A percentile compares a stretch with the other conserved stretches of the same genome.
Conservation (phyloP, 176 grass and related monocot species). For the Cenchrus fungigraminus region DNA sequence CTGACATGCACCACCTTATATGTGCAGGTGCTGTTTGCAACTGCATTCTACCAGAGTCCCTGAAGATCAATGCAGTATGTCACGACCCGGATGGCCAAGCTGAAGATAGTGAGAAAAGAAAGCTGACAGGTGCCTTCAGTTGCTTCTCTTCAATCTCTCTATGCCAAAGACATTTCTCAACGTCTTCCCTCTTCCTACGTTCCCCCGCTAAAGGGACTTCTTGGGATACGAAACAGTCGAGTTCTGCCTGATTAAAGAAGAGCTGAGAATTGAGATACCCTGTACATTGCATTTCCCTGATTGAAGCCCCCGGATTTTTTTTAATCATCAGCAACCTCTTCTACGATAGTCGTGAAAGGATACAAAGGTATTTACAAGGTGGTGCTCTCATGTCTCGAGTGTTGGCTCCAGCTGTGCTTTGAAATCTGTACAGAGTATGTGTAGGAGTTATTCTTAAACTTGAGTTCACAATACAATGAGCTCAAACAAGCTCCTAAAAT, state of each 20-base stretch:
- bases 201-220: conserved; percentile 34
- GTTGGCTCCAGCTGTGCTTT: not conserved
- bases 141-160: conserved; percentile 76
- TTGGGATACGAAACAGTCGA: conserved; percentile 16
- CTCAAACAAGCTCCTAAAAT: not conserved
- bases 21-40: conserved; percentile 74
- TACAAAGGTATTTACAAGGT: not conserved
- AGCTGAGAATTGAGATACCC: not conserved
- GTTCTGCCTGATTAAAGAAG: conserved; percentile 9
- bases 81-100: conserved; percentile 58
- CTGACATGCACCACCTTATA: not conserved
- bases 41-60: conserved; percentile 65
- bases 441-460: not conserved
- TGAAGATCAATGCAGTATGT: conserved; percentile 59
- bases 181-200: conserved; percentile 46
- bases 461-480: not conserved
- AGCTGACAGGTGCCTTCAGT: conserved; percentile 57
- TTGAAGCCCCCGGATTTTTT: not conserved
- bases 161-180: conserved; percentile 46
- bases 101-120: conserved; percentile 63
- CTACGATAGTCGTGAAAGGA: not conserved
- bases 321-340: not conserved
- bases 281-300: not conserved
- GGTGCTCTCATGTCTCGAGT: too few species aligned
- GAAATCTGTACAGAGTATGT: conserved; percentile 1